Percentiles rank a stretch among this genome's conserved stretches.
These are phyloP conservation scores for Neovahlkampfia damariscottae DNA, from an alignment of 78 protist genomes.

Conservation along the genomic window DNA sequence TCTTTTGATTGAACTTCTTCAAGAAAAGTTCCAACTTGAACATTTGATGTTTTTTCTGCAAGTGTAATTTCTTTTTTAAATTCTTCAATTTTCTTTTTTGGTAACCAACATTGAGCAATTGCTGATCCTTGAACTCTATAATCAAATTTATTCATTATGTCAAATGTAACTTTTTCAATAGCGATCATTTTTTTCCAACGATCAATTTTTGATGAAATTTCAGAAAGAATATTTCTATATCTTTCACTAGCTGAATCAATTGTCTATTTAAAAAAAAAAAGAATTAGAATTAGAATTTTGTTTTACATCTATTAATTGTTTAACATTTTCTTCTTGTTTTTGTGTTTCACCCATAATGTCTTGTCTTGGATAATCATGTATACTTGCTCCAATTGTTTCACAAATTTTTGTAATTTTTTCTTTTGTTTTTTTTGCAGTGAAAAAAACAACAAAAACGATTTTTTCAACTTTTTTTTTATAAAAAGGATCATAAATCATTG, in stretches of 20 bases:
- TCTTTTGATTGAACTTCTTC: background rate
- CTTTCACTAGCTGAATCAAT: background rate
- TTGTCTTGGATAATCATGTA: constrained; percentile 60
- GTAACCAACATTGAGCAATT: constrained; percentile 83
- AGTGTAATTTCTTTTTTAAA: constrained; percentile 16
- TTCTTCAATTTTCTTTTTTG: background rate
- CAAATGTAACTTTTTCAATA: constrained; percentile 73
- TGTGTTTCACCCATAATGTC: background rate
- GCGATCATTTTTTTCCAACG: constrained; percentile 36
- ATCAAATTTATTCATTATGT: constrained; percentile 78
- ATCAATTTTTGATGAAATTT: constrained; percentile 12
- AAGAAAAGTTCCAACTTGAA: background rate
- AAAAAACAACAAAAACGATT: background rate
- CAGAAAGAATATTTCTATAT: background rate
- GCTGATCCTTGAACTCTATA: constrained; percentile 49
- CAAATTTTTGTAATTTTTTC: constrained; percentile 65
- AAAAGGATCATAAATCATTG: background rate
- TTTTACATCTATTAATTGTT: too few species aligned
- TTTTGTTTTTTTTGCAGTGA: background rate
- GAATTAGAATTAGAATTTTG: too few species aligned
- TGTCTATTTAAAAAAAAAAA: too few species aligned
- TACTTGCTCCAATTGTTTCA: constrained; percentile 57
- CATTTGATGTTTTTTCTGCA: background rate
- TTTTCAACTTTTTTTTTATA: background rate
- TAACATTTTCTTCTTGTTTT: background rate